phyloP scores from a whole-genome alignment of 2,329 filamentous ascomycete genomes.

The Colletotrichum spinosum region DNA sequence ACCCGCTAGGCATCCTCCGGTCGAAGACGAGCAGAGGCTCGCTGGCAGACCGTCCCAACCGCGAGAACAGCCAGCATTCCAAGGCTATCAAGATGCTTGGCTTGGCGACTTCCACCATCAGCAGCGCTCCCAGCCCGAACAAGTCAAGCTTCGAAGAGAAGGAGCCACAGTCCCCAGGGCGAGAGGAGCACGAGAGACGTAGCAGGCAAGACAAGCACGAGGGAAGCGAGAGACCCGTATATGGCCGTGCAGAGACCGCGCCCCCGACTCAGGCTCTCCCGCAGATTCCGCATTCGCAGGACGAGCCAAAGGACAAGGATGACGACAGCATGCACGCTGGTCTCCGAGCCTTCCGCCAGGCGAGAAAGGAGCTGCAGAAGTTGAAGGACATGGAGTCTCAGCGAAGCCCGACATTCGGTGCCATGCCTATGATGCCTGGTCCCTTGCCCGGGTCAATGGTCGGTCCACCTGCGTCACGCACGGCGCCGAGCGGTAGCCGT shows the following conservation, averaged over 20 bases:
- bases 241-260: slow-evolving; percentile 1
- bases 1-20: slow-evolving; percentile 73
- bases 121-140: slow-evolving; percentile 52
- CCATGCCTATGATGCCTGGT: slow-evolving; percentile 40
- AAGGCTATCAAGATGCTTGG: slow-evolving; percentile 74
- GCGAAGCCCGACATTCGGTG: slow-evolving; percentile 44
- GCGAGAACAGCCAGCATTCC: slow-evolving; percentile 56
- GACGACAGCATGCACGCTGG: slow-evolving; percentile 61
- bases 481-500: slow-evolving; percentile 38
- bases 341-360: slow-evolving; percentile 68
- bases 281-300: slow-evolving; percentile 12
- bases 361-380: slow-evolving; percentile 66
- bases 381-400: slow-evolving; percentile 65
- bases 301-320: slow-evolving; percentile 45
- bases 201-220: neutral
- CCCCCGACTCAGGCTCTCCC: slow-evolving; percentile 24
- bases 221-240: neutral
- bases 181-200: slow-evolving; percentile 40
- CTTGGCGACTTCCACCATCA: slow-evolving; percentile 58
- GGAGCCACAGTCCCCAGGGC: slow-evolving; percentile 43
- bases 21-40: slow-evolving; percentile 77
- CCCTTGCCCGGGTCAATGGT: slow-evolving; percentile 14
- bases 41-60: slow-evolving; percentile 60
- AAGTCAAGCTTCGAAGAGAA: slow-evolving; percentile 52
- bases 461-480: slow-evolving; percentile 37